Evolutionary conservation across 192 early-diverging fungal species (phyloP).

Genomic region (Coemansia sp.): DNA sequence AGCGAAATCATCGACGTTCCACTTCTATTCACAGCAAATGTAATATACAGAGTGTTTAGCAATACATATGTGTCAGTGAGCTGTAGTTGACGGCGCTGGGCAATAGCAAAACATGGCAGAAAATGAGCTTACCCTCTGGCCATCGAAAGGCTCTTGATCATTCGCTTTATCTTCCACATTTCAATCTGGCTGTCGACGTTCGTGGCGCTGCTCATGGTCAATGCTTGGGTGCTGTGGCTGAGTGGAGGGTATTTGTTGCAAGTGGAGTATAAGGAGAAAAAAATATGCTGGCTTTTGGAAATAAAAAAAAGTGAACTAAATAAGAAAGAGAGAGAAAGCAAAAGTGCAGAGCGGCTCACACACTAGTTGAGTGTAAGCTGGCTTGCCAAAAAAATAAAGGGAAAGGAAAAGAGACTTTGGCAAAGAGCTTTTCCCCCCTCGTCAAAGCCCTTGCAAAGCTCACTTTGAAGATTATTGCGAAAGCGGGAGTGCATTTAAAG

Average conservation of each 20-base stretch:
- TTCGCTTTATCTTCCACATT: conserved; percentile 93
- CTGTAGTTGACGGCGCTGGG: too few species aligned
- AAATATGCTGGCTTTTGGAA: not conserved
- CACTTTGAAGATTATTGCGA: too few species aligned
- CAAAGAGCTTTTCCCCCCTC: too few species aligned
- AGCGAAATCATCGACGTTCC: conserved; percentile 99
- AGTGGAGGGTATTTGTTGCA: not conserved
- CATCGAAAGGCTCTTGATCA: conserved; percentile 88
- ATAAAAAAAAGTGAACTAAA: conserved; percentile 9
- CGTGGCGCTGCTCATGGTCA: conserved; percentile 7
- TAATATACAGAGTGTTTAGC: not conserved
- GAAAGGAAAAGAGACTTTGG: not conserved
- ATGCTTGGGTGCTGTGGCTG: too few species aligned
- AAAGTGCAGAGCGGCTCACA: not conserved
- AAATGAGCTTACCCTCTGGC: conserved; percentile 82
- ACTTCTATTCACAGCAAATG: conserved; percentile 59
- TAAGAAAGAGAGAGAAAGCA: not conserved
- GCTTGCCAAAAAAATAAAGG: not conserved
- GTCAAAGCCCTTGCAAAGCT: too few species aligned
- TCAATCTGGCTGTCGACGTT: conserved; percentile 78
- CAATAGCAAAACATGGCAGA: not conserved
- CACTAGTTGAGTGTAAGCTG: not conserved
- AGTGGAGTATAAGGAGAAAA: too few species aligned
- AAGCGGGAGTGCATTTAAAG: too few species aligned
- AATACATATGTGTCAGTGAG: too few species aligned